Base-by-base conservation (phyloP, 2,329 filamentous ascomycete genomes). In the Mariannaea elegans region DNA sequence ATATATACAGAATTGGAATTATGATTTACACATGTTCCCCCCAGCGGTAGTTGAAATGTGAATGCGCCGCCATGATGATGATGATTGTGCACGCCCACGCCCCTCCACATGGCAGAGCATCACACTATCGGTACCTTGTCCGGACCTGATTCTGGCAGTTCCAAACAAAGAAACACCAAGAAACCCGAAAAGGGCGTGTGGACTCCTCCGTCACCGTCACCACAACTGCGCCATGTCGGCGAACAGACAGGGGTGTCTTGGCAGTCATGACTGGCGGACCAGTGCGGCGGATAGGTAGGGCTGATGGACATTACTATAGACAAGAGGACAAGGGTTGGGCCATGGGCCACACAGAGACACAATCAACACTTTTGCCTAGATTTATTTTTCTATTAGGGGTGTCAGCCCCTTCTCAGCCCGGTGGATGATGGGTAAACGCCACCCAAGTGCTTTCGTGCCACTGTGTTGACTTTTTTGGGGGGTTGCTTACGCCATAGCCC, bases 81-180 rank as follows among this genome's bases (percentile, higher is more conserved):
- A 45, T 27, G 24, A 27, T 27, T 27, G 24, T 27, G 24, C 24
- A 27, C 24, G 24, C 24, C 24, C 54, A 56, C 53, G 31, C 48
- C 48, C 56, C 49, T 29, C 41, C 38, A 41, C 44, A 49, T 19
- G n/a, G 36, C 44, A 46, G 18, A 14, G 44, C 9, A 13, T n/a
- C n/a, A n/a, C n/a, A n/a, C n/a, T n/a, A n/a, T n/a, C n/a, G n/a
- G n/a, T 6, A n/a, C 24, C 4, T 36, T 32, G 38, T 27, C n/a
- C 44, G 42, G 21, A 13, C 14, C 56, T 42, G 44, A 42, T 32
- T 21, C 13, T 19, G 47, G 41, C 41, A 38, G 62, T 50, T 66
- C 63, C 65, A 69, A 69, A 69, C 51, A 59, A 65, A 62, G 61
- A 65, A 68, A 66, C 62, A 65, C 19, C 39, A 39, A 27, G 16